Percentiles rank a stretch among this genome's conserved stretches.
These are phyloP conservation scores for Paralagenidium karlingii DNA, from an alignment of 352 stramenopile species.

Conservation along the genomic window DNA sequence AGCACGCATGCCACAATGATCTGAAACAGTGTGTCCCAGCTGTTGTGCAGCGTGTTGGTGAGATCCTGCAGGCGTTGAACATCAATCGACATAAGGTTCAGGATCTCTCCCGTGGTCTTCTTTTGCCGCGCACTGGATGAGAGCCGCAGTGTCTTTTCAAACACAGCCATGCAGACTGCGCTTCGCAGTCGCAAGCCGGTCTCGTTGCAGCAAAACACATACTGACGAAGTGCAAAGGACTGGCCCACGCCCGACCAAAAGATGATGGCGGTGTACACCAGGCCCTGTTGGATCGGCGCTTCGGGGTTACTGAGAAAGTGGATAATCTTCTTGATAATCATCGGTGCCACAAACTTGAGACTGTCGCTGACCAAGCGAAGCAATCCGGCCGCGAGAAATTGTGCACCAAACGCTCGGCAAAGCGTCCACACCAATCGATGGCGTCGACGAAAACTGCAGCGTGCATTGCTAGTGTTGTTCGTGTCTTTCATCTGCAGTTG, in stretches of 20 bases:
- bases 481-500: no score
- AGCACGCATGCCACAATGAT: slow-evolving; percentile 61
- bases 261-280: slow-evolving; percentile 49
- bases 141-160: slow-evolving; percentile 62
- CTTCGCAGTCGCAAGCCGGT: slow-evolving; percentile 59
- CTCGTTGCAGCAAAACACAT: slow-evolving; percentile 82
- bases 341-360: slow-evolving; percentile 70
- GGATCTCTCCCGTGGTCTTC: slow-evolving; percentile 89
- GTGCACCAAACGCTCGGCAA: slow-evolving; percentile 30
- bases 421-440: slow-evolving; percentile 44
- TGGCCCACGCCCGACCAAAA: slow-evolving; percentile 62
- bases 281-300: slow-evolving; percentile 36
- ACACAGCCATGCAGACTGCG: slow-evolving; percentile 59
- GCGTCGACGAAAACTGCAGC: no score
- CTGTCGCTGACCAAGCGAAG: slow-evolving; percentile 74
- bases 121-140: slow-evolving; percentile 62
- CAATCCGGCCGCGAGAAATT: slow-evolving; percentile 32
- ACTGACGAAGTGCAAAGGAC: slow-evolving; percentile 63
- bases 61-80: slow-evolving; percentile 92
- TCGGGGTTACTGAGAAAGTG: slow-evolving; percentile 53
- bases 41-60: slow-evolving; percentile 88
- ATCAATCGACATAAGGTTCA: slow-evolving; percentile 97
- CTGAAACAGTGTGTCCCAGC: slow-evolving; percentile 80
- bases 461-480: no score
- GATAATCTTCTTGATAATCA: slow-evolving; percentile 82